Conservation (phyloP, 306 rosid genomes). For the Medicago ruthenica region DNA sequence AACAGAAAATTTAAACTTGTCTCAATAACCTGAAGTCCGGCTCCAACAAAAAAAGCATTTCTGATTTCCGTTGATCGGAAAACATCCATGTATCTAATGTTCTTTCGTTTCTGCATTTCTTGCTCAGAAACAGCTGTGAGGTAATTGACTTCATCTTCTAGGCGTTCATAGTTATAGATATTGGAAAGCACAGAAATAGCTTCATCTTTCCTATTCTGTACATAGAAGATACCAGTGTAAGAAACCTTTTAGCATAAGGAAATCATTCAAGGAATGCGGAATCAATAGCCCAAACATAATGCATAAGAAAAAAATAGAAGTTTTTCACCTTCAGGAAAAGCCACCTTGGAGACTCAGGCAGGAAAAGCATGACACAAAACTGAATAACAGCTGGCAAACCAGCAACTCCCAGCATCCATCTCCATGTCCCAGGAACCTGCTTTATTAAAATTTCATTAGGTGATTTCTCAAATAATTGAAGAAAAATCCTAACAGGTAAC, state of each 20-base stretch:
- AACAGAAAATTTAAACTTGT: constrained; percentile 15
- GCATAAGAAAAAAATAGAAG: constrained; percentile 10
- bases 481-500: background rate
- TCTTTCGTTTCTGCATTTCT: constrained; percentile 35
- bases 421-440: constrained; percentile 91
- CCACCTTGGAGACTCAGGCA: constrained; percentile 91
- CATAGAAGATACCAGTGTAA: background rate
- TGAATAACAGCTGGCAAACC: constrained; percentile 75
- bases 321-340: constrained; percentile 68
- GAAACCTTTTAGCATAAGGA: constrained; percentile 31
- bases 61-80: constrained; percentile 43
- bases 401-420: constrained; percentile 89
- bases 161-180: constrained; percentile 40
- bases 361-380: constrained; percentile 62
- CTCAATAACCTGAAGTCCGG: constrained; percentile 45
- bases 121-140: constrained; percentile 37
- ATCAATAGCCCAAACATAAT: background rate
- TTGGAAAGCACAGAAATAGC: constrained; percentile 45
- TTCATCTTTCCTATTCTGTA: constrained; percentile 43
- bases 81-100: constrained; percentile 36
- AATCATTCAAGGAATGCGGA: background rate
- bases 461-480: background rate
- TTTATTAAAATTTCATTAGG: constrained; percentile 31
- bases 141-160: constrained; percentile 39
- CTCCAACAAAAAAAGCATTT: constrained; percentile 46